Evolutionary conservation across 352 stramenopile species (phyloP), one percentile per base, ranked within the genome.

Genomic region (Phytophthora hybrid): DNA sequence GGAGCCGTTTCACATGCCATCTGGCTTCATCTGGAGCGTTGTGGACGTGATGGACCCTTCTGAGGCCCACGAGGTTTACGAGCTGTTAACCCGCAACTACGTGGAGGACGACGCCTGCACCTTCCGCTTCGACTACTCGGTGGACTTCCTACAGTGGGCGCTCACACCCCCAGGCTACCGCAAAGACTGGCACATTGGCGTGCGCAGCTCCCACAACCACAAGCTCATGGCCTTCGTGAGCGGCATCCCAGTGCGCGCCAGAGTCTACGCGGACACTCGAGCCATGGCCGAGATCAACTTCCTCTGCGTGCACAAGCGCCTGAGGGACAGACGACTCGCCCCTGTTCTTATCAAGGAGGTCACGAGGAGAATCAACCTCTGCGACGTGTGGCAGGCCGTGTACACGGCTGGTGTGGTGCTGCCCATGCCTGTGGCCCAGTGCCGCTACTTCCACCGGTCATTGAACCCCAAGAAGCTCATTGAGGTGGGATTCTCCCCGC

Each of bases 261-360:
- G 79, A 31, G 92, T 95, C 26, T 89, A 95, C 74, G 64, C 75
- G 1, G 47, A 88, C 18, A 69, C 63, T 19, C 68, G 93, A 63
- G 18, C 55, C 1, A 90, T 94, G 80, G 97, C 97, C 2, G 97
- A 99, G 80, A 98, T 99, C 66, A 99, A 99, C 81, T 99, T 99
- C 79, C 84, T 99, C 10, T 99, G 98, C 78, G 97, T 99, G 10
- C 97, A 99, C 89, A 99, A 99, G 85, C 99, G 99, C 76, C 83
- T 99, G 14, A 84, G 96, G 19, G 82, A 85, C n/a, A 98, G 98
- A 85, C 92, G 98, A 5, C 77, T 99, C 11, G 98, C 98, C 11
- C 98, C 98, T 0, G 98, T 99, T 46, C 83, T 99, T 0, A 99
- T 99, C 82, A 99, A 99, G 86, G 98, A 99, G 76, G 95, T 99